Evolutionary conservation across 352 stramenopile species (phyloP), one percentile per base, ranked within the genome.

Genomic region (Blastocystis sp.): DNA sequence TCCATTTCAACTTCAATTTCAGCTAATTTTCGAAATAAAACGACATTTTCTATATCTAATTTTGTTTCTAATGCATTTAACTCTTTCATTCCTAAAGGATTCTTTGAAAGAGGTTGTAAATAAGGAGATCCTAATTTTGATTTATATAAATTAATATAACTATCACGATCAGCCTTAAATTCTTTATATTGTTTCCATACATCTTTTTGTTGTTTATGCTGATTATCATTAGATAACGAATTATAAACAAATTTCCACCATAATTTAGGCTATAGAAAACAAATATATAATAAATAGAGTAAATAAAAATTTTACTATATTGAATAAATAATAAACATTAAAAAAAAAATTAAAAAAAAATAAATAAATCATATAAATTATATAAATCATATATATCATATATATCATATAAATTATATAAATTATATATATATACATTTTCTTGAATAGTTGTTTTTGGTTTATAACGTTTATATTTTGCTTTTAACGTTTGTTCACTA

Each of bases 81-180:
- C 33, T 42, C n/a, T 21, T 13, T 16, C 10, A 62, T n/a, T 28
- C 13, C 35, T 4, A 19, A 28, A 16, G 52, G 32, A 13, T 52
- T 28, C 1, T 47, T 41, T n/a, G 19, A 30, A 6, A 58, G n/a
- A 19, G 30, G 21, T 27, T 28, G 19, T n/a, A n/a, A n/a, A n/a
- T n/a, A n/a, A 0, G 28, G 43, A n/a, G 24, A 34, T 11, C 30
- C 19, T 21, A 30, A 21, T 21, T 58, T 54, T 6, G 13, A 28
- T 32, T 49, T 49, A 27, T 49, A 62, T 42, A 62, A 41, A n/a
- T 62, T 42, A n/a, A 62, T 62, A 18, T 62, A 62, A 18, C 54
- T 42, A n/a, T 43, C 52, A 19, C 52, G 33, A 27, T 33, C 27
- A 10, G 36, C 35, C 24, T 62, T 62, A 31, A 62, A 62, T 11